Base-by-base conservation (phyloP, 202 grass and related monocot genomes). In the Schoenoplectus tabernaemontani region DNA sequence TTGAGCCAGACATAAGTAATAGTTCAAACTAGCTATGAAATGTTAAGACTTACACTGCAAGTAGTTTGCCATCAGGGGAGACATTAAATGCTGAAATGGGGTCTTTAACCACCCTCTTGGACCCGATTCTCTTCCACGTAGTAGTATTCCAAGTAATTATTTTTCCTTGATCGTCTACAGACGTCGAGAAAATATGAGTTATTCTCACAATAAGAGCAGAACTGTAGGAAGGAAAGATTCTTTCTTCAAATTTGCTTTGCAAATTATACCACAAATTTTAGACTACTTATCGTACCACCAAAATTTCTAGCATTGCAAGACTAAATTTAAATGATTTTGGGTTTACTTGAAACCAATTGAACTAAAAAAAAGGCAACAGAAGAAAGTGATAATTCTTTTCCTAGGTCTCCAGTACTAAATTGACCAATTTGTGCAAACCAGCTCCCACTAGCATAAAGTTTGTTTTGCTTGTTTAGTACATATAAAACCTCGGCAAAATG, bases 91-190 rank as follows among this genome's bases (percentile, higher is more conserved):
- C 92, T 48, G 96, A 99, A 88, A 96, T 96, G 47, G 88, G 83
- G 23, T 93, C 96, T 33, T 84, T 82, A 61, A 83, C 83, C 82
- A 93, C 67, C 81, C 79, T 93, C 85, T 96, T 93, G 58, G 92
- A 84, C 51, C 85, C 76, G 20, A 87, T 81, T 91, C 92, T 89
- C 42, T 80, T 88, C 96, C 96, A 93, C 7, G 92, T 85, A 82
- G 78, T 79, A 57, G 90, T 87, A 88, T 91, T 83, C 96, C 96
- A 99, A 91, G 88, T 91, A 15, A 99, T 83, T 88, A 99, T 88
- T 89, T 91, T 96, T 57, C 84, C 86, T 76, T 89, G 86, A 78
- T 91, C 87, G 89, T 90, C 96, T 96, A 81, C 22, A 77, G 44
- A 65, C 20, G 47, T 70, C 19, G 33, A n/a, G n/a, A n/a, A n/a